phyloP scores from a whole-genome alignment of 495 filamentous ascomycete species.

The Daldinia caldariorum region DNA sequence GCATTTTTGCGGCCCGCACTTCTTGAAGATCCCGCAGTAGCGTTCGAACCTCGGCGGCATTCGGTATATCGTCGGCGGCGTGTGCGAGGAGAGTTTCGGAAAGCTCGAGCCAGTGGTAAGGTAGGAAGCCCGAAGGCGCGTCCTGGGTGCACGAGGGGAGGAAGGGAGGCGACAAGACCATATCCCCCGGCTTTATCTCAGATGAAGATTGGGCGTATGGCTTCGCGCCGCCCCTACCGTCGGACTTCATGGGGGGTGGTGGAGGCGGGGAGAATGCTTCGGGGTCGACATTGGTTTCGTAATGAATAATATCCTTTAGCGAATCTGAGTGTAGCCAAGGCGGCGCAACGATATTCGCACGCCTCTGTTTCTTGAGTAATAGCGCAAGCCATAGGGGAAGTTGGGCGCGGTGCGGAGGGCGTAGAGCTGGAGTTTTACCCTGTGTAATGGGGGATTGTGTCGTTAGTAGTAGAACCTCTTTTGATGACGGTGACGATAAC shows the following conservation, averaged over 20 bases:
- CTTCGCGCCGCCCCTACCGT: slow-evolving; percentile 51
- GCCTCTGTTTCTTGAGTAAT: slow-evolving; percentile 91
- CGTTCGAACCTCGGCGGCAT: slow-evolving; percentile 75
- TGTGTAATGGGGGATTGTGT: slow-evolving; percentile 49
- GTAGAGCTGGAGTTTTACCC: slow-evolving; percentile 80
- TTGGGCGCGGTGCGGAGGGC: slow-evolving; percentile 80
- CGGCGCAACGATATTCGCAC: slow-evolving; percentile 92
- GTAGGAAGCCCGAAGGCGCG: slow-evolving; percentile 72
- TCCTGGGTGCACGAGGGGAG: slow-evolving; percentile 66
- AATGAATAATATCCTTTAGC: slow-evolving; percentile 76
- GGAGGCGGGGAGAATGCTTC: slow-evolving; percentile 79
- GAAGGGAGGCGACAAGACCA: slow-evolving; percentile 66
- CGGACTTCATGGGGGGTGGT: slow-evolving; percentile 63
- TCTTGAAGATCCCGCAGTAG: slow-evolving; percentile 86
- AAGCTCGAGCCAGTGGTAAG: slow-evolving; percentile 94
- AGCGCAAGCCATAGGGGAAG: slow-evolving; percentile 97
- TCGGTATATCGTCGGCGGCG: slow-evolving; percentile 84
- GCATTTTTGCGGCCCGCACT: slow-evolving; percentile 88
- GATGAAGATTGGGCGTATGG: slow-evolving; percentile 40
- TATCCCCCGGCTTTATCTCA: slow-evolving; percentile 43
- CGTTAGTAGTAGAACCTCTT: slow-evolving; percentile 13
- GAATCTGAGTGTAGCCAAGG: slow-evolving; percentile 83
- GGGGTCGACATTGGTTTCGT: slow-evolving; percentile 74
- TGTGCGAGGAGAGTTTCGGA: slow-evolving; percentile 84
- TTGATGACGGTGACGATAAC: neutral